Conservation (phyloP, 2,329 filamentous ascomycete species). For the Hymenoscyphus occultus region DNA sequence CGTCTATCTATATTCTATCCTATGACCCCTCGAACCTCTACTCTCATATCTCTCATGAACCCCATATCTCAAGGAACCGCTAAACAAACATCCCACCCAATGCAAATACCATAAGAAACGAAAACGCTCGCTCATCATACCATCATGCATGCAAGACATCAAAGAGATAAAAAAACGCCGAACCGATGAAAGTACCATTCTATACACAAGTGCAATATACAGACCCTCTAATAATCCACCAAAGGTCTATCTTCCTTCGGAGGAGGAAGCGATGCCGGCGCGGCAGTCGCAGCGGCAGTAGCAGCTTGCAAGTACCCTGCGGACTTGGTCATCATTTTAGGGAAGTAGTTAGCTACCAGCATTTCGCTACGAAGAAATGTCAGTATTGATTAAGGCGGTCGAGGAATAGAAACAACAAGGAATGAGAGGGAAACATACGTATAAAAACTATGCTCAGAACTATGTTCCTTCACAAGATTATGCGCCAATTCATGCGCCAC, state of each 20-base stretch:
- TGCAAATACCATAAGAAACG: background rate
- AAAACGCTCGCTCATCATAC: background rate
- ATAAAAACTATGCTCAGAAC: slow-evolving; percentile 77
- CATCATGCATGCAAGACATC: background rate
- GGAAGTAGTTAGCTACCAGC: slow-evolving; percentile 75
- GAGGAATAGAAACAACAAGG: background rate
- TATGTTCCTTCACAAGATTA: slow-evolving; percentile 79
- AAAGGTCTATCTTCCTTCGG: background rate
- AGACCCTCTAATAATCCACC: slow-evolving; percentile 4
- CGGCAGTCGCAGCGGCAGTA: background rate
- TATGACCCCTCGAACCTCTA: background rate
- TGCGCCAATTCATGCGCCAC: slow-evolving; percentile 93
- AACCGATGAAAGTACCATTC: background rate
- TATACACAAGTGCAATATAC: background rate
- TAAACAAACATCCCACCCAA: background rate
- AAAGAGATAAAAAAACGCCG: background rate
- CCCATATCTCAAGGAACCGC: background rate
- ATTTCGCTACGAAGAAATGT: slow-evolving; percentile 55
- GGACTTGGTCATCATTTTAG: slow-evolving; percentile 54
- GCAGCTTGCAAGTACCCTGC: slow-evolving; percentile 21
- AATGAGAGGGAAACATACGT: slow-evolving; percentile 48
- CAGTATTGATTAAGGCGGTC: background rate
- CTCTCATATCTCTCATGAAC: background rate
- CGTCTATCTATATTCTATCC: background rate
- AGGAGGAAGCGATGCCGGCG: background rate